Evolutionary conservation across 148 eudicot genomes (phyloP).

Genomic region (Euryodendron excelsum): DNA sequence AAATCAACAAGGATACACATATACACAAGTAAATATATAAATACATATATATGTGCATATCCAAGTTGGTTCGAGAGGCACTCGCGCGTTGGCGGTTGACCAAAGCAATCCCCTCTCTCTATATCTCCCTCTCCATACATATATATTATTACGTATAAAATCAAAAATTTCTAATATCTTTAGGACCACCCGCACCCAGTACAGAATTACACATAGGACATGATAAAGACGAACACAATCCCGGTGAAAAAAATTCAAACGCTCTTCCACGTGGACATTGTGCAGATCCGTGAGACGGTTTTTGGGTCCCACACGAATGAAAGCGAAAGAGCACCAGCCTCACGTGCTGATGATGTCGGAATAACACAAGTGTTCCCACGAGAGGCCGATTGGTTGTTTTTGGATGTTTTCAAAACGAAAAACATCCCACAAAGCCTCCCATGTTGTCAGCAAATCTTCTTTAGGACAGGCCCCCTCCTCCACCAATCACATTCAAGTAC

Average conservation of each 20-base stretch:
- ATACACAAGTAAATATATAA: too few relatives aligned
- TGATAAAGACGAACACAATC: background rate
- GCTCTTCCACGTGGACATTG: background rate
- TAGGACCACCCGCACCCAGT: constrained; percentile 13
- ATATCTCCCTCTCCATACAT: background rate
- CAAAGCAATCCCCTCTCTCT: background rate
- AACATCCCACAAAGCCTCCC: too few relatives aligned
- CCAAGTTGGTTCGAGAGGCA: background rate
- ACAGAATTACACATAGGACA: too few relatives aligned
- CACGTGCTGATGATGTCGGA: background rate
- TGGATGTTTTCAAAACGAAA: too few relatives aligned
- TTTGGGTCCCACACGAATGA: background rate
- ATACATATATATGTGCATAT: too few relatives aligned
- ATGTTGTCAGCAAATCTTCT: background rate
- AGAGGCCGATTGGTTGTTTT: too few relatives aligned
- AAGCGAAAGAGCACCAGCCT: background rate
- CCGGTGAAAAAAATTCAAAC: constrained; percentile 3
- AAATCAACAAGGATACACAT: too few relatives aligned
- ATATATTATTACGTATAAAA: too few relatives aligned
- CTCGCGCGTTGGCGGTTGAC: constrained; percentile 12
- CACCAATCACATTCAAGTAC: background rate
- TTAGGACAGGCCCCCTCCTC: background rate
- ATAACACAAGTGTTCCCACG: background rate
- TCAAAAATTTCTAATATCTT: too few relatives aligned
- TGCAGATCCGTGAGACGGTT: background rate